Evolutionary conservation across 805 yeast species (phyloP), one percentile per base, ranked within the genome.

Genomic region (Vanderwaltozyma yarrowii): DNA sequence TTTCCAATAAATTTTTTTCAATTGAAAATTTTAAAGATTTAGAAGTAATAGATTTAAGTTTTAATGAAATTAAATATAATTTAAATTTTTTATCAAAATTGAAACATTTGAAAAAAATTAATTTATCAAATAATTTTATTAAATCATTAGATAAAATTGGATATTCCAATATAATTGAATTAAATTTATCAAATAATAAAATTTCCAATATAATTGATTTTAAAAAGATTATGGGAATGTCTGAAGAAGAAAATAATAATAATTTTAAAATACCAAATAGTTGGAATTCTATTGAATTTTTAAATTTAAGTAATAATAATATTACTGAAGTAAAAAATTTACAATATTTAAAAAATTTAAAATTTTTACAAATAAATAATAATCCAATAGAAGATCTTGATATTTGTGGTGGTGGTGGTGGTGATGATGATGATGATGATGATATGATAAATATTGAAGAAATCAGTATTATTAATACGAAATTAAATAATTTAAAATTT

Each of bases 161-260:
- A 1, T 19, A 33, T 5, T 45, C 52, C 14, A 36, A 41, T 16
- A 33, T 51, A 11, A 37, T 49, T 13, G 40, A 43, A 17, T 34
- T 57, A 25, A 37, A 51, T 31, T 38, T 56, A 5, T 36, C 50
- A 1, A 29, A 49, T 31, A 57, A 57, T 44, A 37, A 40, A 5
- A 37, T 57, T 19, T 33, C 30, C 14, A 60, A 60, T 2, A 35
- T 39, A 9, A 36, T 57, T 5, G 54, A 57, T 38, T 54, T 55
- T 35, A 46, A 42, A n/a, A 45, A 44, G 17, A 17, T 55, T 13
- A 37, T 44, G 33, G 39, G 11, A 28, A 39, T 18, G 44, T 43
- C n/a, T 16, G 30, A 38, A n/a, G 34, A 37, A 11, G 15, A 15
- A 15, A 27, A 34, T 27, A 33, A 21, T 23, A 33, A 36, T 15